Evolutionary conservation across 805 yeast species (phyloP), one percentile per base, ranked within the genome.

Genomic region (Maudiozyma saulgeensis): DNA sequence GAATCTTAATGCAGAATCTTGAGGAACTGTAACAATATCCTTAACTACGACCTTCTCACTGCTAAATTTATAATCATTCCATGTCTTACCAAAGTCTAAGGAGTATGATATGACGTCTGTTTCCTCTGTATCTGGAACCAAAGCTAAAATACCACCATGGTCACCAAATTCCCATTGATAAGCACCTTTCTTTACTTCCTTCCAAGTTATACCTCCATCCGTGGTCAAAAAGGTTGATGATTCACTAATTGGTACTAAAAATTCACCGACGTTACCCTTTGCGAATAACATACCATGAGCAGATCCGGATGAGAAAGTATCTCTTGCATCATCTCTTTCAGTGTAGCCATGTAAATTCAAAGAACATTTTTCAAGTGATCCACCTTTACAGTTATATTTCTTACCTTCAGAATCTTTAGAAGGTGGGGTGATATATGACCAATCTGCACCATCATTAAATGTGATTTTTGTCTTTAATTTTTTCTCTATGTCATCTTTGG

Each of bases 81-180:
- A 93, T 0, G 81, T 73, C 5, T 71, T 69, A 35, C 98, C 99
- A 55, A 82, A 85, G 67, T 93, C 91, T 13, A 81, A 61, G 0
- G 96, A 86, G 59, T 80, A 90, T 1, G 68, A 56, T 0, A 91
- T 48, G 1, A 68, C 66, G 51, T 87, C 73, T 0, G 96, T 82
- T 7, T 72, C 68, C 31, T 77, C 81, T 4, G 67, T 70, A 6
- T 77, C 79, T 39, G 80, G 74, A 1, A 84, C 91, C 45, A 90
- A 64, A 1, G 87, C 87, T 45, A 93, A 67, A 35, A 93, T 76
- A 0, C 96, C 82, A 16, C 99, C 99, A 55, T 87, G 86, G 66
- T 93, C 99, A 53, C 98, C 98, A 65, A 74, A 93, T 67, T 90
- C 98, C 98, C 98, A 93, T 78, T 84, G 84, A 57, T 79, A 77